Percentiles rank a stretch among this genome's conserved stretches.
Evolutionary conservation across 2,329 filamentous ascomycete genomes (phyloP).

Genomic region (Dryadomyces sulphureus): DNA sequence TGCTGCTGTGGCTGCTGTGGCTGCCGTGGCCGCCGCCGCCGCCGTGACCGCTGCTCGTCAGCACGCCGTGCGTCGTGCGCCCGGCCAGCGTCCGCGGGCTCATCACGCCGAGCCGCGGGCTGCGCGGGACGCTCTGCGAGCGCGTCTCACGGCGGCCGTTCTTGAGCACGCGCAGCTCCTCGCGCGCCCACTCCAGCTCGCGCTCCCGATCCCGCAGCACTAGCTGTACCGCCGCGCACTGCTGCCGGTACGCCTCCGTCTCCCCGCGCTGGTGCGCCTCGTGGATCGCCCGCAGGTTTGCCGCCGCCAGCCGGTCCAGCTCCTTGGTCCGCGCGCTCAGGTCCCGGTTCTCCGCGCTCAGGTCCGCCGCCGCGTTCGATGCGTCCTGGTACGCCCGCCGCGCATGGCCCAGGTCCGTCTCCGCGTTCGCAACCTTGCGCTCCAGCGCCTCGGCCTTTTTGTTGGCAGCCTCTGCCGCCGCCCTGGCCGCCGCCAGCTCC

Average conservation of each 20-base stretch:
- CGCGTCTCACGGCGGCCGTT: conserved; percentile 40
- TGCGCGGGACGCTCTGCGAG: conserved; percentile 40
- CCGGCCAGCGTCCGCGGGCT: conserved; percentile 26
- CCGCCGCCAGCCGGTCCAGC: conserved; percentile 25
- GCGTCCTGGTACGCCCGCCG: conserved; percentile 44
- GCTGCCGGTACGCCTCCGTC: conserved; percentile 19
- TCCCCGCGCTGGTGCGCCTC: conserved; percentile 26
- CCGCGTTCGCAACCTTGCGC: conserved; percentile 19
- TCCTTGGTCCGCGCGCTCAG: conserved; percentile 26
- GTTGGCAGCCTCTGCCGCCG: conserved; percentile 23
- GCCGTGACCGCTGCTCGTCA: conserved; percentile 16
- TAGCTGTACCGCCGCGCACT: conserved; percentile 25
- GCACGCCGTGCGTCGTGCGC: conserved; percentile 12
- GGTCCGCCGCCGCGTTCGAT: conserved; percentile 29
- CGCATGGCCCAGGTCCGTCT: conserved; percentile 40
- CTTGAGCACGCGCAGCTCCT: conserved; percentile 32
- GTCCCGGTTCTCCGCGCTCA: conserved; percentile 29
- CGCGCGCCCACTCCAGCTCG: conserved; percentile 30
- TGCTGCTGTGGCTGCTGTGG: conserved; percentile 13
- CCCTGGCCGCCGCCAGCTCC: conserved; percentile 25
- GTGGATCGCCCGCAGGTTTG: conserved; percentile 32
- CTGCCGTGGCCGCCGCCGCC: conserved; percentile 1
- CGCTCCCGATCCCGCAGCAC: conserved; percentile 34
- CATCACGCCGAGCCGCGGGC: conserved; percentile 38
- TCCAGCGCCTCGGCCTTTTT: conserved; percentile 23